phyloP scores from a whole-genome alignment of 2,329 filamentous ascomycete genomes.

The Paramyrothecium sp. region DNA sequence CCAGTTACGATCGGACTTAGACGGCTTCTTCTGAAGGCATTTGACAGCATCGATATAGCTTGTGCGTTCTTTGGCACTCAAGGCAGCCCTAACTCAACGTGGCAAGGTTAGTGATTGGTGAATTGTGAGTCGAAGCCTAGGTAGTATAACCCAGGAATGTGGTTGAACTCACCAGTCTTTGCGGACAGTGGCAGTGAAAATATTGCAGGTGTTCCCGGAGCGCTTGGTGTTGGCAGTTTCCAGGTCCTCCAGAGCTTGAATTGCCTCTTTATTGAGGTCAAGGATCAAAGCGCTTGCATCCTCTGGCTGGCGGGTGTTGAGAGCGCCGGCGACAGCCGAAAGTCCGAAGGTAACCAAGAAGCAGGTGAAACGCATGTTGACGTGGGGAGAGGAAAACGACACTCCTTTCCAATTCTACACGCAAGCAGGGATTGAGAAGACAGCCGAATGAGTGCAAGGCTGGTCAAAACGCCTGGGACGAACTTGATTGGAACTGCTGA shows the following conservation, averaged over 20 bases:
- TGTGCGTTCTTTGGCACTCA: conserved; percentile 11
- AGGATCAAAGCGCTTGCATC: conserved; percentile 2
- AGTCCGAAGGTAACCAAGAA: conserved; percentile 3
- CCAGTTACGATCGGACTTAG: conserved; percentile 15
- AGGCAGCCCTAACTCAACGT: conserved; percentile 1
- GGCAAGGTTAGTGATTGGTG: background rate
- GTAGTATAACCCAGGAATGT: background rate
- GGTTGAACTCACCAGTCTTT: conserved; percentile 5
- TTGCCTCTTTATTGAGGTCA: conserved; percentile 5
- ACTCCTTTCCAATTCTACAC: background rate
- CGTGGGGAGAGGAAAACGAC: background rate
- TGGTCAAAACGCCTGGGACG: background rate
- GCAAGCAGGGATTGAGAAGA: background rate
- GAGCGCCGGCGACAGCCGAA: background rate
- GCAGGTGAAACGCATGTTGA: background rate
- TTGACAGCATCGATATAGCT: conserved; percentile 22
- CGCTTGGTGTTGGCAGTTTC: conserved; percentile 1
- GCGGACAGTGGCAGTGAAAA: conserved; percentile 6
- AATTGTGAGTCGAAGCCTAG: background rate
- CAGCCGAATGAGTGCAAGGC: background rate
- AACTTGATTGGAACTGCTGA: background rate
- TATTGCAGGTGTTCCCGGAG: background rate
- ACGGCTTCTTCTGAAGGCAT: conserved; percentile 18
- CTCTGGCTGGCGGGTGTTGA: conserved; percentile 1
- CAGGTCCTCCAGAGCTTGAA: conserved; percentile 1